Conservation (phyloP, 192 early-diverging fungal species). For the Mortierella hygrophila region DNA sequence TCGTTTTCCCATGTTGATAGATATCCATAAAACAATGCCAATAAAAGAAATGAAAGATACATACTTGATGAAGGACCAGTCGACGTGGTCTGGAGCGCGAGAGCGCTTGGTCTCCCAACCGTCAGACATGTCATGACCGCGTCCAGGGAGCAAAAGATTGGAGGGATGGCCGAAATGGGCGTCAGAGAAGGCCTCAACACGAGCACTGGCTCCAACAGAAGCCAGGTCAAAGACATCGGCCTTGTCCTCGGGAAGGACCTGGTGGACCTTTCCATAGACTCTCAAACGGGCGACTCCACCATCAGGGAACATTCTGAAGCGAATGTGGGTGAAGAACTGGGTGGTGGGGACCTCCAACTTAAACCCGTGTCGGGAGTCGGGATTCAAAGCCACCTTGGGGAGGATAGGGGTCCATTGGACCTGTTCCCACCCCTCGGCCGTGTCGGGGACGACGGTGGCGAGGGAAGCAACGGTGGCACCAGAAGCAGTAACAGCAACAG, state of each 20-base stretch:
- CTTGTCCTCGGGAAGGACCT: slow-evolving; percentile 60
- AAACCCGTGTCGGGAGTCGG: slow-evolving; percentile 78
- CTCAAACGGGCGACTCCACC: slow-evolving; percentile 83
- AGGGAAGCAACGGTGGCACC: slow-evolving; percentile 4
- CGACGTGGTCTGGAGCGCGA: slow-evolving; percentile 75
- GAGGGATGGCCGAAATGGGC: slow-evolving; percentile 86
- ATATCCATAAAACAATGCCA: not conserved
- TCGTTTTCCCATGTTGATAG: not conserved
- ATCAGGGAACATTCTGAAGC: slow-evolving; percentile 83
- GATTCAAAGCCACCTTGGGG: slow-evolving; percentile 78
- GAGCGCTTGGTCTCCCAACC: slow-evolving; percentile 95
- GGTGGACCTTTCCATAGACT: slow-evolving; percentile 79
- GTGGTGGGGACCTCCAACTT: slow-evolving; percentile 60
- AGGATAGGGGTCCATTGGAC: slow-evolving; percentile 63
- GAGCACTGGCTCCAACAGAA: slow-evolving; percentile 74
- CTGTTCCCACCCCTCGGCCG: slow-evolving; percentile 25
- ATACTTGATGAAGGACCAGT: slow-evolving; percentile 68
- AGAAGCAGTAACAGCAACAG: slow-evolving; percentile 4
- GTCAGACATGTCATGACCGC: slow-evolving; percentile 86
- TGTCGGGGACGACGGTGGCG: not conserved
- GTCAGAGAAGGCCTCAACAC: slow-evolving; percentile 75
- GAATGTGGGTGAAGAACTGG: slow-evolving; percentile 73
- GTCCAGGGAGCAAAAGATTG: slow-evolving; percentile 83
- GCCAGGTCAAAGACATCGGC: slow-evolving; percentile 74
- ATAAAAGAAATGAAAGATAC: not conserved